Evolutionary conservation across 192 early-diverging fungal genomes (phyloP), one percentile per base, ranked within the genome.

Genomic region (Coemansia sp.): DNA sequence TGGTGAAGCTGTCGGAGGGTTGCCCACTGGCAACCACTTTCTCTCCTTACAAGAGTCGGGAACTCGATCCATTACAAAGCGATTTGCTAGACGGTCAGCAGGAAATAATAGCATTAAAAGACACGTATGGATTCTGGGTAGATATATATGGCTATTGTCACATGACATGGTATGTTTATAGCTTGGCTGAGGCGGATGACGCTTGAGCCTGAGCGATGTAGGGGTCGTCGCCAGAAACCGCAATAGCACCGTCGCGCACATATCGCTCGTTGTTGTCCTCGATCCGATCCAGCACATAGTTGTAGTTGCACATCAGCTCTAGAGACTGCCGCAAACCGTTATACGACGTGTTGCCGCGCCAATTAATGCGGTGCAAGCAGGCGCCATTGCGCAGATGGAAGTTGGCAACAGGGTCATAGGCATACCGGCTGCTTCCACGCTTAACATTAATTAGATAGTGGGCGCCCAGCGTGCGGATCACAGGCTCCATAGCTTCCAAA

Each of bases 371-470:
- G 55, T 94, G 84, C 8, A 93, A 81, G 57, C 88, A 91, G 0
- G 93, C 92, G 6, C 95, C 95, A 61, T 97, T 97, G 20, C 95
- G 86, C 44, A 95, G 65, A 57, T 97, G 95, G 54, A 97, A 97
- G 70, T 97, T 96, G 17, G 91, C 93, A 53, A 97, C 94, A 0
- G 94, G 93, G 70, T 97, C 94, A 12, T 87, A 60, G 0, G 91
- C 93, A 20, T 80, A 52, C 30, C 67, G 60, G 6, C 82, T 66
- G 28, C 18, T 40, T 44, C 68, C 60, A 0, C 72, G 64, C 49
- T 80, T 76, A 7, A 37, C 41, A 23, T 60, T 60, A 6, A 66
- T 39, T 15, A 80, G 43, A 44, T 79, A 79, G 58, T 79, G 58
- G 3, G 76, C 76, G 14, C 69, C 69, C 30, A 79, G 58, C 6